A percentile compares a stretch with the other conserved stretches of the same genome.
Evolutionary conservation across 2,329 filamentous ascomycete species (phyloP).

Genomic region (Cordyceps fumosorosea): DNA sequence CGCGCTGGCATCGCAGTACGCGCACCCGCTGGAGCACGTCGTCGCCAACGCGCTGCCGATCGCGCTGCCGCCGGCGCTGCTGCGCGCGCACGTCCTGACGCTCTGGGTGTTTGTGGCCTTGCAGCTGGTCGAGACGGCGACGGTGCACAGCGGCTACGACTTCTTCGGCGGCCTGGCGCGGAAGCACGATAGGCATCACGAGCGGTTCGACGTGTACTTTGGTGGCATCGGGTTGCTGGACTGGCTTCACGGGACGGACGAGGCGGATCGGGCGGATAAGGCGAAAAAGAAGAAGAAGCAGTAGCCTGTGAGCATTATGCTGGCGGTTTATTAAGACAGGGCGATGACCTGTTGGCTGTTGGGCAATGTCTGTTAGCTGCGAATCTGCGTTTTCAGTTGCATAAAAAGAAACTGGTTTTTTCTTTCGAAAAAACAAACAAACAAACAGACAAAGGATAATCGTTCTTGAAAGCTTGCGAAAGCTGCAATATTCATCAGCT

Average conservation of each 20-base stretch:
- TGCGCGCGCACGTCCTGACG: constrained; percentile 44
- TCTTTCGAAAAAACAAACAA: no score
- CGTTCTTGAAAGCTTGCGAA: no score
- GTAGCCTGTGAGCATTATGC: background rate
- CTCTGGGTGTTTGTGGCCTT: constrained; percentile 43
- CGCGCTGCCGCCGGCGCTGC: constrained; percentile 38
- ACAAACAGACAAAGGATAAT: no score
- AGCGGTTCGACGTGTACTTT: constrained; percentile 49
- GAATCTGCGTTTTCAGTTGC: no score
- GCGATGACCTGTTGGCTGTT: no score
- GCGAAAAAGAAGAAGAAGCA: constrained; percentile 1
- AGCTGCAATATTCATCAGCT: no score
- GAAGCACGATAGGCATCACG: constrained; percentile 52
- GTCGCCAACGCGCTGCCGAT: constrained; percentile 48
- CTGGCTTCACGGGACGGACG: constrained; percentile 46
- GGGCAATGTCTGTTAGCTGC: background rate
- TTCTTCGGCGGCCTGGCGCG: constrained; percentile 41
- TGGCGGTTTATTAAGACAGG: background rate
- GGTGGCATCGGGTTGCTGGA: constrained; percentile 46
- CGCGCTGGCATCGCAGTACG: constrained; percentile 48
- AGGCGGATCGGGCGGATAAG: constrained; percentile 9
- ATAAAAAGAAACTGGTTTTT: no score
- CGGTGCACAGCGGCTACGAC: constrained; percentile 52
- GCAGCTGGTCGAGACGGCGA: constrained; percentile 44
- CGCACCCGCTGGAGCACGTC: constrained; percentile 50